phyloP scores from a whole-genome alignment of 257 asterid genomes.

The Perilla frutescens region DNA sequence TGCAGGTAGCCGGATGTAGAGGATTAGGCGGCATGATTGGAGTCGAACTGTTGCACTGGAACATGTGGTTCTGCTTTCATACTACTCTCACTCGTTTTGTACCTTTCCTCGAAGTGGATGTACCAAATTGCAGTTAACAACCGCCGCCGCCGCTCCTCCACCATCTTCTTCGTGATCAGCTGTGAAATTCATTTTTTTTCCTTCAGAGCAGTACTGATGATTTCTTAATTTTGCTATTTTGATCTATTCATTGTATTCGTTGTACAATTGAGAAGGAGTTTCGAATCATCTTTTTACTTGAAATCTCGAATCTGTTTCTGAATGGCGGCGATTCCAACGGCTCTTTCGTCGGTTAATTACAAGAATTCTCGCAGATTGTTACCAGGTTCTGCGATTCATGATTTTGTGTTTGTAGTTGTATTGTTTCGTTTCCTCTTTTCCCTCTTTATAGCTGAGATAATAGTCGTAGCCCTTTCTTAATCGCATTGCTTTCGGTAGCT shows the following conservation, averaged over 20 bases:
- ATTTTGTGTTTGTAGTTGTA: not conserved
- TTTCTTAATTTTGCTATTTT: not conserved
- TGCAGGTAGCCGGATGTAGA: conserved; percentile 12
- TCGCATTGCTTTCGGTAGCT: not conserved
- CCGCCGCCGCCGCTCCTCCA: conserved; percentile 3
- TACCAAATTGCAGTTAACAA: not conserved
- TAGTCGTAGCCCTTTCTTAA: not conserved
- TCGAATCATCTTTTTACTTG: not conserved
- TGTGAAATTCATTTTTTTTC: not conserved
- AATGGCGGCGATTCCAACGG: conserved; percentile 51
- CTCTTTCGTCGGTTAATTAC: conserved; percentile 51
- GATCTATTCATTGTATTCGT: conserved; percentile 17
- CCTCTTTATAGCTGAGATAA: not conserved
- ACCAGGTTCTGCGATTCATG: conserved; percentile 44
- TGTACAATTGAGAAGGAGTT: not conserved
- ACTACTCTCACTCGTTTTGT: not conserved
- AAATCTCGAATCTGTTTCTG: conserved; percentile 8
- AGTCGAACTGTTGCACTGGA: not conserved
- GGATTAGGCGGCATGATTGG: conserved; percentile 33
- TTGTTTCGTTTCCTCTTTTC: too few species aligned
- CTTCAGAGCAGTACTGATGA: not conserved
- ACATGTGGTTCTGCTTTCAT: conserved; percentile 44
- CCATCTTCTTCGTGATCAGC: not conserved
- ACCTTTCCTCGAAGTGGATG: too few species aligned
- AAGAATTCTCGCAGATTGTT: conserved; percentile 48